Percentiles rank a stretch among this genome's conserved stretches.
phyloP scores from a whole-genome alignment of 2,329 filamentous ascomycete species.

The Monascus ruber region DNA sequence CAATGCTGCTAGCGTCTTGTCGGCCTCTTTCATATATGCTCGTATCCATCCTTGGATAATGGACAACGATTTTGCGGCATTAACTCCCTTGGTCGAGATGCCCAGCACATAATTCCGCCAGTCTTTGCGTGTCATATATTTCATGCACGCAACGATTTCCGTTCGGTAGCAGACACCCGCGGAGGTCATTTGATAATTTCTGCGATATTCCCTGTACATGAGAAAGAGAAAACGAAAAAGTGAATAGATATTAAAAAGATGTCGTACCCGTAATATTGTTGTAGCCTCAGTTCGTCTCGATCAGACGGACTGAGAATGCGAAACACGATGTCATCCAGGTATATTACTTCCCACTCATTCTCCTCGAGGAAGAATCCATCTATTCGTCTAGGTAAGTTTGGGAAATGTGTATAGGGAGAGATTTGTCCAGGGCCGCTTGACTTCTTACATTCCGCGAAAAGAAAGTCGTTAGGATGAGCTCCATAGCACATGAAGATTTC shows the following conservation, averaged over 20 bases:
- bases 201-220: slow-evolving; percentile 7
- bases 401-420: not conserved
- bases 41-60: slow-evolving; percentile 27
- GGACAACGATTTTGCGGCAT: slow-evolving; percentile 17
- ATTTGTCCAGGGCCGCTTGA: not conserved
- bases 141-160: slow-evolving; percentile 30
- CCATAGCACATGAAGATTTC: slow-evolving; percentile 36
- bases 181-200: slow-evolving; percentile 30
- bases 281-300: slow-evolving; percentile 22
- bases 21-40: slow-evolving; percentile 24
- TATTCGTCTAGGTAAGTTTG: slow-evolving; percentile 7
- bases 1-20: slow-evolving; percentile 15
- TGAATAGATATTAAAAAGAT: not conserved
- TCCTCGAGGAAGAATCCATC: slow-evolving; percentile 33
- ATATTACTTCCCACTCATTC: slow-evolving; percentile 29
- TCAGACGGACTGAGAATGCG: slow-evolving; percentile 17
- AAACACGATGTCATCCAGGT: slow-evolving; percentile 32
- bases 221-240: not conserved
- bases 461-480: slow-evolving; percentile 32
- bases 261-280: slow-evolving; percentile 30
- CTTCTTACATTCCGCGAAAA: slow-evolving; percentile 33
- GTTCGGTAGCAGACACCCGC: slow-evolving; percentile 33
- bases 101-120: slow-evolving; percentile 32
- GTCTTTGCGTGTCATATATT: slow-evolving; percentile 26
- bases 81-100: slow-evolving; percentile 17